Conservation (phyloP, 805 yeast species). For the Phaffomyces opuntiae region DNA sequence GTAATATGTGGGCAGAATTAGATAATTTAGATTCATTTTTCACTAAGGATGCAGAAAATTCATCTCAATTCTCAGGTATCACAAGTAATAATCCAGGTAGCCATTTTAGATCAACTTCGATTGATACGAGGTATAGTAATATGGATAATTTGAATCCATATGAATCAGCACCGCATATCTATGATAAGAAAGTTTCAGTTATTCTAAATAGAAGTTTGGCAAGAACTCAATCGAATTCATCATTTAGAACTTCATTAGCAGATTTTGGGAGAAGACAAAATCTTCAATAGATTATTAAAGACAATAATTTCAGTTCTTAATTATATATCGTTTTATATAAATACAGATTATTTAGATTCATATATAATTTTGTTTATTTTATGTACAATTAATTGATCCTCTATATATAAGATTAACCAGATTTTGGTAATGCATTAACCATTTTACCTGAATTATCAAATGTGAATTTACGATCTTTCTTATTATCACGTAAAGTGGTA, state of each 20-base stretch:
- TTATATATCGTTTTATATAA: no score
- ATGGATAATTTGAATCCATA: constrained; percentile 42
- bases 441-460: constrained; percentile 62
- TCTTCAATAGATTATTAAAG: background rate
- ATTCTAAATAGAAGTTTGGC: constrained; percentile 68
- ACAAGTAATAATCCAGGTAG: constrained; percentile 23
- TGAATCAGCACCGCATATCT: constrained; percentile 70
- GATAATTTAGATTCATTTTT: constrained; percentile 87
- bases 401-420: constrained; percentile 15
- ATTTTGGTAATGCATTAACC: constrained; percentile 23
- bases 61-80: constrained; percentile 19
- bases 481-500: constrained; percentile 79
- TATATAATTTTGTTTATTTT: background rate
- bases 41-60: constrained; percentile 46
- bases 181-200: constrained; percentile 74
- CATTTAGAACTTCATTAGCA: constrained; percentile 70
- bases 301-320: no score
- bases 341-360: background rate
- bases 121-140: constrained; percentile 53
- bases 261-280: constrained; percentile 40
- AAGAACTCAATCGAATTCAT: constrained; percentile 65
- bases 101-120: constrained; percentile 39
- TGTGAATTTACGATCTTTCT: constrained; percentile 72
- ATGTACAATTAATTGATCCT: constrained; percentile 5
- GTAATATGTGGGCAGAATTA: constrained; percentile 88